These are phyloP conservation scores for Lecanicillium sp. DNA, from an alignment of 2,329 filamentous ascomycete genomes.

Conservation along the genomic window DNA sequence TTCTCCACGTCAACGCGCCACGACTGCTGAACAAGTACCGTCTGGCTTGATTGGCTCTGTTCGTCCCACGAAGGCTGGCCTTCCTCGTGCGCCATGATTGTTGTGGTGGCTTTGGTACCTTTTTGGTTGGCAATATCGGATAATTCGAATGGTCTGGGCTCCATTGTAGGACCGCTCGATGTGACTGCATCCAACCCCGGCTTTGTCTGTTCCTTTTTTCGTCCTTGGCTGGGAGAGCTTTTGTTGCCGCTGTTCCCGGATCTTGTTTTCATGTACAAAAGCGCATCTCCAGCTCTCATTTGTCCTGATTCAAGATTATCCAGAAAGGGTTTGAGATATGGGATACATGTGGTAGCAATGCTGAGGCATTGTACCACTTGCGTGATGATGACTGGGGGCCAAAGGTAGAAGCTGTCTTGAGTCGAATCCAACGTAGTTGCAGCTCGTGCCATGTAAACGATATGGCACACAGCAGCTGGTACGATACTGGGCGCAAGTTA, in stretches of 20 bases:
- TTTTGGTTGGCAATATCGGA: background rate
- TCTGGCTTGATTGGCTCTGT: slow-evolving; percentile 12
- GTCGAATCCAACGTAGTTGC: background rate
- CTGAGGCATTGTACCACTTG: slow-evolving; percentile 8
- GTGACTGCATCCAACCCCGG: background rate
- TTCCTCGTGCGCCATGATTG: background rate
- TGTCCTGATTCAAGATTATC: slow-evolving; percentile 12
- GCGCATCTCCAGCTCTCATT: slow-evolving; percentile 2
- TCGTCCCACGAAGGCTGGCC: slow-evolving; percentile 6
- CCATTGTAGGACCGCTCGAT: background rate
- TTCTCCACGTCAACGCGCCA: slow-evolving; percentile 10
- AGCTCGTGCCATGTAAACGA: background rate
- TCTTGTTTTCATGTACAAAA: background rate
- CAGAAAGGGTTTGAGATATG: slow-evolving; percentile 10
- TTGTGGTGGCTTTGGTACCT: slow-evolving; percentile 2
- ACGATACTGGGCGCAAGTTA: slow-evolving; percentile 1
- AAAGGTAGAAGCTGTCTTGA: slow-evolving; percentile 1
- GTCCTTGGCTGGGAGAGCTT: background rate
- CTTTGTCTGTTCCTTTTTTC: background rate
- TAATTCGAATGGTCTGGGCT: slow-evolving; percentile 1
- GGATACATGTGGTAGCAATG: slow-evolving; percentile 7
- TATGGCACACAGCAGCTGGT: slow-evolving; percentile 3
- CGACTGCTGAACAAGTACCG: slow-evolving; percentile 11
- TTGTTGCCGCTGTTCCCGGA: slow-evolving; percentile 3
- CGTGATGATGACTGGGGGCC: slow-evolving; percentile 1